Evolutionary conservation across 768 basidiomycete species (phyloP), one percentile per base, ranked within the genome.

Genomic region (Hydnum rufescens): DNA sequence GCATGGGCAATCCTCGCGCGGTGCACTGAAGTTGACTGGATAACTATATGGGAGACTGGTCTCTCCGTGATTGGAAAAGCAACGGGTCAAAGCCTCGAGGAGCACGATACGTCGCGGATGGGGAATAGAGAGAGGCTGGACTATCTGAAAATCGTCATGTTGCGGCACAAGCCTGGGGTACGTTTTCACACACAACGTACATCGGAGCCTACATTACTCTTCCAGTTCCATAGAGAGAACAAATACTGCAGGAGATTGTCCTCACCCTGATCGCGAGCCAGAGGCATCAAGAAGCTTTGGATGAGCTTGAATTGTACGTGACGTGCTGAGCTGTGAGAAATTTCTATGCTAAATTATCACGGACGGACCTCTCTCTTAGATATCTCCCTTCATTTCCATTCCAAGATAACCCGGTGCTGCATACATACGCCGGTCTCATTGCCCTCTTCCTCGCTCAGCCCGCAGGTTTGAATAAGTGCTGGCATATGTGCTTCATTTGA

Each of bases 351-450:
- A n/a, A n/a, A n/a, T n/a, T n/a, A n/a, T n/a, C n/a, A n/a, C n/a
- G n/a, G n/a, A n/a, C n/a, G n/a, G n/a, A n/a, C n/a, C n/a, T n/a
- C n/a, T 26, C n/a, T 53, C 53, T 42, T 57, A 88, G 88, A 25
- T 92, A 85, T 62, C 71, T 93, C 3, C 84, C 87, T 1, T 82
- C 85, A 2, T 81, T 83, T 62, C 90, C 90, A 2, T 93, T 79
- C 67, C 80, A 79, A 60, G 82, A 87, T 58, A 84, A 86, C 57
- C 73, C 81, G 1, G 66, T 77, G 4, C 68, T 93, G 28, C 85
- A 93, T 59, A 69, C 77, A 16, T 90, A 92, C 56, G 87, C 89
- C 2, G 89, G 85, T 1, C 65, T 92, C 51, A 66, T 85, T 8
- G 74, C 71, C 26, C 66, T 89, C 55, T 68, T 62, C 49, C 57